Percentiles rank a stretch among this genome's conserved stretches.
Conservation (phyloP, 495 filamentous ascomycete species). For the Neurospora hispaniola region DNA sequence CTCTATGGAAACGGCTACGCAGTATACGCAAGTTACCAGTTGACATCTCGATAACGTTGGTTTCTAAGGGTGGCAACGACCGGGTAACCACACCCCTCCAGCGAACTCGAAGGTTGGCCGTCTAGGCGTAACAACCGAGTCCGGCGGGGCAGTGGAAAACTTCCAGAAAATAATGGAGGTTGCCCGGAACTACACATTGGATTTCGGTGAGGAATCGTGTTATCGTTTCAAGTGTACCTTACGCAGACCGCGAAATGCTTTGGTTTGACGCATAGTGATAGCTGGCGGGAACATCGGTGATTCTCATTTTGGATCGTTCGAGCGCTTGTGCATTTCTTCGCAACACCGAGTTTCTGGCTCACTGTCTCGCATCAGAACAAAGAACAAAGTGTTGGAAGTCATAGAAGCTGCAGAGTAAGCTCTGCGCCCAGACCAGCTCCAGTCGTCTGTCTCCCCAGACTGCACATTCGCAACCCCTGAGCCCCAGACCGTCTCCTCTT, state of each 20-base stretch:
- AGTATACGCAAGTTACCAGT: neutral
- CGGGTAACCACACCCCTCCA: neutral
- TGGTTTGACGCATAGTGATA: neutral
- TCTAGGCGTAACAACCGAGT: neutral
- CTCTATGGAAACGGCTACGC: neutral
- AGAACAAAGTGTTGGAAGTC: neutral
- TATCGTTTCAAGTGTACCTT: neutral
- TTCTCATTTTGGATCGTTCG: neutral
- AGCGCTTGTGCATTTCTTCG: neutral
- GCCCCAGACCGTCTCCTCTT: neutral
- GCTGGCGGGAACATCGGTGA: neutral
- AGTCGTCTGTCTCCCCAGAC: neutral
- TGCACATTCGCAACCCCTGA: neutral
- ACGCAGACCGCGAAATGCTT: neutral
- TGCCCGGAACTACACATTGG: neutral
- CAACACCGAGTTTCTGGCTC: neutral
- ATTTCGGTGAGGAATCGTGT: neutral
- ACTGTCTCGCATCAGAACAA: neutral
- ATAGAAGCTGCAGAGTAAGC: neutral
- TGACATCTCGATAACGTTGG: neutral
- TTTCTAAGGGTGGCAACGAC: neutral
- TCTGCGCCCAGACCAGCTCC: neutral
- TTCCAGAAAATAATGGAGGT: neutral
- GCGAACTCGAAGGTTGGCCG: neutral
- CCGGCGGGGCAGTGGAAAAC: neutral